Percentiles rank a stretch among this genome's conserved stretches.
Evolutionary conservation across 1,284 basidiomycete genomes (phyloP).

Genomic region (Porogramme epimiltina): DNA sequence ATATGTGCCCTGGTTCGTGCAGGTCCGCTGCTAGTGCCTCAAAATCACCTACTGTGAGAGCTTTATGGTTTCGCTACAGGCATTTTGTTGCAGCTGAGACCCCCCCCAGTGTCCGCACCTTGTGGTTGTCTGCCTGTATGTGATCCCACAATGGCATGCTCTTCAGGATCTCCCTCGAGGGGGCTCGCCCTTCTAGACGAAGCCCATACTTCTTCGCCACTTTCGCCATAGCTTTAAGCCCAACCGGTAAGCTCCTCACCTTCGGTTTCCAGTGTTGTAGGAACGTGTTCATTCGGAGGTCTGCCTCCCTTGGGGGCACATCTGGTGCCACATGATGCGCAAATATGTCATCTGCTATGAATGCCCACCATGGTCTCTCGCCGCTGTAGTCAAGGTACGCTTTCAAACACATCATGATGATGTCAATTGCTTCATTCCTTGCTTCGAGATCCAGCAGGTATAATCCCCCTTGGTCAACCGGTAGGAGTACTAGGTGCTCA

Average conservation of each 20-base stretch:
- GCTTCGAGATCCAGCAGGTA: slow-evolving; percentile 24
- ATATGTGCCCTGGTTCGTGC: too few relatives aligned
- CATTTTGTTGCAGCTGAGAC: not conserved
- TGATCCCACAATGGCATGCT: slow-evolving; percentile 30
- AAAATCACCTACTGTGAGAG: not conserved
- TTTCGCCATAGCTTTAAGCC: slow-evolving; percentile 1
- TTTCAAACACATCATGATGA: slow-evolving; percentile 29
- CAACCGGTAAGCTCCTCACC: not conserved
- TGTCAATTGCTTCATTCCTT: slow-evolving; percentile 29
- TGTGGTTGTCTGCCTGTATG: not conserved
- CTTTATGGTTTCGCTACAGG: not conserved
- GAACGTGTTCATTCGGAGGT: not conserved
- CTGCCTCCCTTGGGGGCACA: too few relatives aligned
- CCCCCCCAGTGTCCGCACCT: not conserved
- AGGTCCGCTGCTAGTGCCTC: too few relatives aligned
- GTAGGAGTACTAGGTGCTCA: slow-evolving; percentile 5
- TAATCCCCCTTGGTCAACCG: slow-evolving; percentile 21
- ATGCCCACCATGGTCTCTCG: not conserved
- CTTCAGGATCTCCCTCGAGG: slow-evolving; percentile 3
- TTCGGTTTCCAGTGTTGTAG: not conserved
- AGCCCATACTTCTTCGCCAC: slow-evolving; percentile 10
- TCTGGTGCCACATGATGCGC: not conserved
- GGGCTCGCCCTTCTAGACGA: slow-evolving; percentile 8
- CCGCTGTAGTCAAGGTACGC: not conserved
- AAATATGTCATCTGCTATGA: not conserved